A percentile compares a stretch with the other conserved stretches of the same genome.
Evolutionary conservation across 371 early-diverging fungal species (phyloP).

Genomic region (Rhizomucor pusillus): DNA sequence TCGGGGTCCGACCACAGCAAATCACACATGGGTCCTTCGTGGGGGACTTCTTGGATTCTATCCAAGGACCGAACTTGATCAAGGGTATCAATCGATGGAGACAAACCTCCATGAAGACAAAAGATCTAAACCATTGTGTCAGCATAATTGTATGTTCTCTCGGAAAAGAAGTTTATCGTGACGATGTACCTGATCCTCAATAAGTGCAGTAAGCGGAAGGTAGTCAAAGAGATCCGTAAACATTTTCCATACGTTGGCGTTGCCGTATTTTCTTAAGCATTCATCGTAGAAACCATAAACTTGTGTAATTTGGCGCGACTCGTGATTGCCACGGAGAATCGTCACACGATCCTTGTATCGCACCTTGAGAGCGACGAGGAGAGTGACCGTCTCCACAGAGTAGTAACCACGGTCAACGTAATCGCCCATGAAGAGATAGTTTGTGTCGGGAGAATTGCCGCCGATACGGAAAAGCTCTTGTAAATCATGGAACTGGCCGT

Average conservation of each 20-base stretch:
- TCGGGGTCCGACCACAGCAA: conserved; percentile 99
- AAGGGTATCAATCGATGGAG: conserved; percentile 95
- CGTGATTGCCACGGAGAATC: conserved; percentile 98
- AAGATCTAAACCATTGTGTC: conserved; percentile 55
- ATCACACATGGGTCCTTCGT: conserved; percentile 98
- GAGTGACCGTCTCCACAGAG: conserved; percentile 95
- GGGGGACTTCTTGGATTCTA: conserved; percentile 98
- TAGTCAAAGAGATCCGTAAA: conserved; percentile 99
- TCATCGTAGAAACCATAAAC: conserved; percentile 99
- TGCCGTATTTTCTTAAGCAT: conserved; percentile 95
- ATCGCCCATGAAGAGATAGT: conserved; percentile 99
- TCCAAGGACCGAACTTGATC: conserved; percentile 98
- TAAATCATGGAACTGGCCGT: conserved; percentile 99
- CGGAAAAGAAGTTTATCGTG: neutral
- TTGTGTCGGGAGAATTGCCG: conserved; percentile 96
- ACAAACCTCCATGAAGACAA: conserved; percentile 99
- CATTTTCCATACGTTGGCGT: conserved; percentile 98
- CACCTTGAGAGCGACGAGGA: conserved; percentile 94
- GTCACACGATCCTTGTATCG: conserved; percentile 97
- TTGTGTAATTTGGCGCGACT: conserved; percentile 97
- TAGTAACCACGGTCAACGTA: conserved; percentile 99
- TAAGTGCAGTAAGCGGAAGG: conserved; percentile 95
- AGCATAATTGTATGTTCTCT: neutral
- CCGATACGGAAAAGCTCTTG: conserved; percentile 98
- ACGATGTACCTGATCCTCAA: conserved; percentile 42